Conservation (phyloP, 2,329 filamentous ascomycete genomes). For the Sarocladium kiliense region DNA sequence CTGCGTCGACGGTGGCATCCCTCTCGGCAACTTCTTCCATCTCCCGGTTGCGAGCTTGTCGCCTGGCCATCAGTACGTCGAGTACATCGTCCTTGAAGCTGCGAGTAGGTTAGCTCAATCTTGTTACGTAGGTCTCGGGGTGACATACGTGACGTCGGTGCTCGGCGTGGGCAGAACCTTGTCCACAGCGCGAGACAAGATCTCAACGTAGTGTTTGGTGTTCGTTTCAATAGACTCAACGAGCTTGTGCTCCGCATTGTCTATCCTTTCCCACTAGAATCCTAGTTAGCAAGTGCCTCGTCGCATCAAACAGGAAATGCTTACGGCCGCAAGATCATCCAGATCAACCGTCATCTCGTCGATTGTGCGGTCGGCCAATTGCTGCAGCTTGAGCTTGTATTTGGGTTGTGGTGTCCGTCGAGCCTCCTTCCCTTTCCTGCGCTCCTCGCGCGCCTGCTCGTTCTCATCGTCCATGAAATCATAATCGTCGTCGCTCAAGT, state of each 20-base stretch:
- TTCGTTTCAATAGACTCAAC: slow-evolving; percentile 85
- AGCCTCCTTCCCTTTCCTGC: slow-evolving; percentile 43
- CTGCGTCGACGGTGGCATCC: slow-evolving; percentile 60
- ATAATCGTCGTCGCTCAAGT: slow-evolving; percentile 74
- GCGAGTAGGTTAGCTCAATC: slow-evolving; percentile 1
- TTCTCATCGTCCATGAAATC: slow-evolving; percentile 87
- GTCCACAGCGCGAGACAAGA: slow-evolving; percentile 84
- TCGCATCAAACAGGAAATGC: slow-evolving; percentile 18
- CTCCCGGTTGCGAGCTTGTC: slow-evolving; percentile 78
- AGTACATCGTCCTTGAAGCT: slow-evolving; percentile 97
- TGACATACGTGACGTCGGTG: slow-evolving; percentile 65
- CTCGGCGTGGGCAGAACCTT: slow-evolving; percentile 75
- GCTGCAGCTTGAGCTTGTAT: slow-evolving; percentile 83
- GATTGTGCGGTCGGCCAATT: slow-evolving; percentile 73
- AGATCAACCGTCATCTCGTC: slow-evolving; percentile 82
- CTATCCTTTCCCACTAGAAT: slow-evolving; percentile 66
- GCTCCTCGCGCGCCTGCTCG: slow-evolving; percentile 37
- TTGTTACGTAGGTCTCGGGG: not conserved
- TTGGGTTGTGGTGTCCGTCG: slow-evolving; percentile 65
- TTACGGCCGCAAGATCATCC: slow-evolving; percentile 75
- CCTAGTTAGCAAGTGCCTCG: slow-evolving; percentile 16
- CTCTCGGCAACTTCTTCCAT: slow-evolving; percentile 62
- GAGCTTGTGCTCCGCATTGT: slow-evolving; percentile 61
- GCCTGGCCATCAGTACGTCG: slow-evolving; percentile 92
- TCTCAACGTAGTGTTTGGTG: slow-evolving; percentile 91